phyloP scores from a whole-genome alignment of 768 basidiomycete genomes.

The Agaricus sinodeliciosus region DNA sequence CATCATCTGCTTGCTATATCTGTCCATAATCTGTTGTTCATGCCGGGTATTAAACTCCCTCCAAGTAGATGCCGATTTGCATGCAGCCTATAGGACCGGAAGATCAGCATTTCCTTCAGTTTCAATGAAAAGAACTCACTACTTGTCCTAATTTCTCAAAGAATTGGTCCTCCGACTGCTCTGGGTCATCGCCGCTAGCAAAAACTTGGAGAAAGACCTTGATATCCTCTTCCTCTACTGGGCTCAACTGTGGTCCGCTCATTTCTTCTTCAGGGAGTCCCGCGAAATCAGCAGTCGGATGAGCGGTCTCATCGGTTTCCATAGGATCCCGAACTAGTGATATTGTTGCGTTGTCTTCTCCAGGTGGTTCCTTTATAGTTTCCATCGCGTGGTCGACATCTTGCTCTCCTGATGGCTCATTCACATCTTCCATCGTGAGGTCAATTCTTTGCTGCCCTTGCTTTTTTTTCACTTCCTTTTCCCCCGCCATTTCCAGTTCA shows the following conservation, averaged over 20 bases:
- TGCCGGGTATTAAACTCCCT: conserved; percentile 44
- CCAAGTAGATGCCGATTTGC: conserved; percentile 39
- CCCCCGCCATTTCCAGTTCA: background rate
- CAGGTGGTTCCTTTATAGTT: background rate
- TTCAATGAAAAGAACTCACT: conserved; percentile 25
- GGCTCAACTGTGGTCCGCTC: background rate
- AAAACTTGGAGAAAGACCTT: conserved; percentile 49
- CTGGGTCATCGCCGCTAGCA: conserved; percentile 39
- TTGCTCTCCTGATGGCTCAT: background rate
- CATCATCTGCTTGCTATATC: conserved; percentile 26
- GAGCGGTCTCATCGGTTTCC: background rate
- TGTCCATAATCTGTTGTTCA: conserved; percentile 31
- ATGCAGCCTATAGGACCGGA: conserved; percentile 25
- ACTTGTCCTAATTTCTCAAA: conserved; percentile 43
- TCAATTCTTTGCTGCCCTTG: conserved; percentile 5
- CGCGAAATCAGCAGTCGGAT: background rate
- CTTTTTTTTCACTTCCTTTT: conserved; percentile 6
- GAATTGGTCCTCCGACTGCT: conserved; percentile 33
- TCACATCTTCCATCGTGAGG: background rate
- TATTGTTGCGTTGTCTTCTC: conserved; percentile 10
- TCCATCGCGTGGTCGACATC: background rate
- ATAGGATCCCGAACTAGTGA: background rate
- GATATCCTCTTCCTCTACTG: conserved; percentile 35
- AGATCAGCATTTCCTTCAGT: background rate
- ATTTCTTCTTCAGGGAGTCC: background rate